Base-by-base conservation (phyloP, 1,284 basidiomycete genomes). In the Vanrija sp. region DNA sequence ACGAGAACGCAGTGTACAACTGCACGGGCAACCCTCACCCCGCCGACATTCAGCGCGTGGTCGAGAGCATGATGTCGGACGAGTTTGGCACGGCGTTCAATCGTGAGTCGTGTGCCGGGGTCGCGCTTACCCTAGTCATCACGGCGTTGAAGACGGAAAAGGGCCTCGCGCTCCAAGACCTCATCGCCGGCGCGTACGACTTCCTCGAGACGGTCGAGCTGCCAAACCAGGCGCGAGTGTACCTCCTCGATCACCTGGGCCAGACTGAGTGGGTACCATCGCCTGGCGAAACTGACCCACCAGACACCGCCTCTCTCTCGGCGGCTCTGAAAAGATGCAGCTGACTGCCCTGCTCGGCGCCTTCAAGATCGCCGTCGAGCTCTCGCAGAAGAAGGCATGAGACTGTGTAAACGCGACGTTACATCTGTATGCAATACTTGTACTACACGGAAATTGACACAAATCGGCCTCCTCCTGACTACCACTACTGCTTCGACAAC, bases 11-110 rank as follows among this genome's bases (percentile, higher is more conserved):
- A 56, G 85, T 99, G 18, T 99, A 98, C 75, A 89, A 88, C 60
- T 98, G 95, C 71, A 98, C 96, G 0, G 96, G 96, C 22, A 92
- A 87, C 62, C 96, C 96, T 15, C 92, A 96, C 69, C 96, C 96
- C 0, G 81, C 83, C 23, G 95, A 98, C 73, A 90, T 99, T 47
- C 90, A 94, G 68, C 83, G 84, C 6, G 88, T 98, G 25, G 88
- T 98, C 35, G 87, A 92, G 63, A 91, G 88, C 12, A 98, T 99
- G 96, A 84, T 98, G 73, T 83, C 86, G 8, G 92, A 97, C 65
- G 95, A 98, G 65, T 98, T 98, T 66, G 93, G 91, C 0, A 95
- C 89, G 0, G 85, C 89, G 14, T 94, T 92, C 70, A 83, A 86
- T 62, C 48, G 54, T 52, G 47, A 46, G 48, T 36, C n/a, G n/a